Conservation (phyloP, 225 moss, liverwort and hornwort genomes). For the Neckera pumila region DNA sequence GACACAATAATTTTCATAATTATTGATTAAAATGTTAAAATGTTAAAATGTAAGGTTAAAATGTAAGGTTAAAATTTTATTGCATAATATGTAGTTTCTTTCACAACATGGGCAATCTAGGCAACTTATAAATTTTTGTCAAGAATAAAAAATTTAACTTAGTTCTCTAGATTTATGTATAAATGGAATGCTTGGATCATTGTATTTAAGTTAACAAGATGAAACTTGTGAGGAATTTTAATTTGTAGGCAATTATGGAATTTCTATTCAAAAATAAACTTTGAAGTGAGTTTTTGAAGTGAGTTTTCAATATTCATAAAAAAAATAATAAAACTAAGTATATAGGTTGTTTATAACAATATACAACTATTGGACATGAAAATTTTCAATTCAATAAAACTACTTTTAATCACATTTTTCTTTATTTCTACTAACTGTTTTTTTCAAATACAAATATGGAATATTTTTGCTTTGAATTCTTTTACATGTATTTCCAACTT, state of each 20-base stretch:
- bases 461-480: too few species aligned
- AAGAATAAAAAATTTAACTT: background rate
- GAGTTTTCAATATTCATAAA: background rate
- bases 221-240: too few species aligned
- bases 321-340: background rate
- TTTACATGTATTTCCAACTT: too few species aligned
- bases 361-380: background rate
- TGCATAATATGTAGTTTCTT: background rate
- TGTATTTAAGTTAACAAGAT: background rate
- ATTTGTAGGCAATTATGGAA: rapidly evolving
- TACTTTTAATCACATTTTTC: background rate
- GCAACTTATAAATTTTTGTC: background rate
- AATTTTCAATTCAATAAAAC: background rate
- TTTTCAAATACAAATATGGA: background rate
- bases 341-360: background rate
- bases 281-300: background rate
- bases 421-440: background rate
- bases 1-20: background rate
- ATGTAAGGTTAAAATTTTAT: too few species aligned
- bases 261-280: background rate
- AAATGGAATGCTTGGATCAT: background rate
- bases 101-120: rapidly evolving
- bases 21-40: too few species aligned
- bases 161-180: background rate
- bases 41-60: too few species aligned